Conservation (phyloP, 257 asterid genomes). For the Paulownia fortunei region DNA sequence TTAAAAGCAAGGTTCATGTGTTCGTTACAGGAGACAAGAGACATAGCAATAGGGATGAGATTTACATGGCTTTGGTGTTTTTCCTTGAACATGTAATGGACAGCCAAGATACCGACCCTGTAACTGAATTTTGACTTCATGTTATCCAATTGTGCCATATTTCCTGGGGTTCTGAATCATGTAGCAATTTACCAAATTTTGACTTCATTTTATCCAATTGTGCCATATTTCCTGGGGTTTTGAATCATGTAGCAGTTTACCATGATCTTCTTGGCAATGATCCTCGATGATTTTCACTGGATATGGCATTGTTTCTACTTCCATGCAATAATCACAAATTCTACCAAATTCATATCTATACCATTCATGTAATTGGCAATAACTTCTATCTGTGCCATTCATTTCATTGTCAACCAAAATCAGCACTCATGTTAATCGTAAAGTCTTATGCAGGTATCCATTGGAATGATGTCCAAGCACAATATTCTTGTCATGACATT, state of each 20-base stretch:
- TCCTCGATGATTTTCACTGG: not conserved
- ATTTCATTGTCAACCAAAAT: not conserved
- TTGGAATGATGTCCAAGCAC: too few relatives aligned
- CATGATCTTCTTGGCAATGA: not conserved
- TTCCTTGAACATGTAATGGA: constrained; percentile 42
- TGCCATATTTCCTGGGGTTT: not conserved
- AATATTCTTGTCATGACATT: too few relatives aligned
- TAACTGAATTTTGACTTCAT: constrained; percentile 24
- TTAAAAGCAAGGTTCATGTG: constrained; percentile 60
- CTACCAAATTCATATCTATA: too few relatives aligned
- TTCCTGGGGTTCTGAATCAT: not conserved
- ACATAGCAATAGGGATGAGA: constrained; percentile 46
- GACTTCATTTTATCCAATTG: not conserved
- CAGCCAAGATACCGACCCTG: constrained; percentile 26
- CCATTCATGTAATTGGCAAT: not conserved
- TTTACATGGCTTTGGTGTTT: constrained; percentile 45
- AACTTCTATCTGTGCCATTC: too few relatives aligned
- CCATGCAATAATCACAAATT: not conserved
- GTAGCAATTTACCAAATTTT: too few relatives aligned
- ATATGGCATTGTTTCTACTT: not conserved
- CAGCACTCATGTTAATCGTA: too few relatives aligned
- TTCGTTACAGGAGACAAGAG: constrained; percentile 68
- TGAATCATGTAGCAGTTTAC: too few relatives aligned
- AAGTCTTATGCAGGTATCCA: too few relatives aligned
- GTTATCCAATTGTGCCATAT: not conserved